phyloP scores from a whole-genome alignment of 2,329 filamentous ascomycete genomes.

The Plenodomus tracheiphilus region DNA sequence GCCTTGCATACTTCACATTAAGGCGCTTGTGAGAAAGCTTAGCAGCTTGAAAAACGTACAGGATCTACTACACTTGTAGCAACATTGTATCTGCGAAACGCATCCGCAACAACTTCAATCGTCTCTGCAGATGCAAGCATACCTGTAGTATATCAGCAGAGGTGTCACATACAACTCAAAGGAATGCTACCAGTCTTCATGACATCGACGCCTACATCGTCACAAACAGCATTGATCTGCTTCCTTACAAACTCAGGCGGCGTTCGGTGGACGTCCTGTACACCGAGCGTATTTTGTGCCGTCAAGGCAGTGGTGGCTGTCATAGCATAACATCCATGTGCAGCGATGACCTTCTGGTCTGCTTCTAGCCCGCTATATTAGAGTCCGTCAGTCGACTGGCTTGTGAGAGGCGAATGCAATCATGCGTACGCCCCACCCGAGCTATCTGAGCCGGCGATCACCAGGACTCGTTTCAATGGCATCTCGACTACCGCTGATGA shows the following conservation, averaged over 20 bases:
- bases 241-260: conserved; percentile 78
- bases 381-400: conserved; percentile 19
- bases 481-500: conserved; percentile 14
- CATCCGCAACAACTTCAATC: conserved; percentile 68
- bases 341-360: conserved; percentile 91
- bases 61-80: conserved; percentile 72
- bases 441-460: conserved; percentile 87
- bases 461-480: conserved; percentile 62
- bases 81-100: conserved; percentile 62
- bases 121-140: conserved; percentile 79
- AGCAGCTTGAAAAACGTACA: conserved; percentile 52
- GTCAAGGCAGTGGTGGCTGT: conserved; percentile 93
- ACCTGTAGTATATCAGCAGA: conserved; percentile 53
- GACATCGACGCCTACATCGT: conserved; percentile 85
- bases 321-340: conserved; percentile 93
- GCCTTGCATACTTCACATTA: background rate
- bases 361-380: conserved; percentile 80
- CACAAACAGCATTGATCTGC: conserved; percentile 82
- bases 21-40: background rate
- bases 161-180: background rate
- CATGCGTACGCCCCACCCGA: conserved; percentile 79
- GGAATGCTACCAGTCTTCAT: conserved; percentile 76
- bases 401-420: conserved; percentile 15
- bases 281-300: conserved; percentile 90
- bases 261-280: conserved; percentile 77